Evolutionary conservation across 495 filamentous ascomycete species (phyloP).

Genomic region (Neurospora sp.): DNA sequence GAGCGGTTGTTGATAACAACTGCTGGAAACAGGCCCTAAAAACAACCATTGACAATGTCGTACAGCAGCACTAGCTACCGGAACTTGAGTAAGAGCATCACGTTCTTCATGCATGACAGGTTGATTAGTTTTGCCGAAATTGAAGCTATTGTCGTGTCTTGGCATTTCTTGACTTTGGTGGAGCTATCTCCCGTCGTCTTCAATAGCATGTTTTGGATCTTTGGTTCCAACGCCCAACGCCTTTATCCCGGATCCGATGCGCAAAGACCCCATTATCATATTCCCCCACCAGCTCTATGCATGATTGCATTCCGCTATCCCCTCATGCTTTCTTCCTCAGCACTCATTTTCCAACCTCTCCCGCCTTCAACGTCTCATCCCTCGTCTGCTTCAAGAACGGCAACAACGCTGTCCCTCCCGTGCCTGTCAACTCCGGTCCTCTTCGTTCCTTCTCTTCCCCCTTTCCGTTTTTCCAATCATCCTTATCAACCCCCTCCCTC

Average conservation of each 20-base stretch:
- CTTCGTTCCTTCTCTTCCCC: background rate
- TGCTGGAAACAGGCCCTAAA: accelerated
- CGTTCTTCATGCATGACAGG: background rate
- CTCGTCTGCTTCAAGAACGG: conserved; percentile 89
- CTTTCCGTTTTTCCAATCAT: too few species aligned
- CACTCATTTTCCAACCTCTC: background rate
- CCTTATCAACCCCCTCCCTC: too few species aligned
- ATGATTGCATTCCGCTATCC: background rate
- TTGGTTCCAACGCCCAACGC: background rate
- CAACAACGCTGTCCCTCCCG: conserved; percentile 82
- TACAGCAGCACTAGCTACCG: background rate
- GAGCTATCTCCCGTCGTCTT: background rate
- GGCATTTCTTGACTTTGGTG: background rate
- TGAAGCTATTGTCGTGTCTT: background rate
- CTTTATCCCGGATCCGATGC: background rate
- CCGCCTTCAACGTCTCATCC: conserved; percentile 58
- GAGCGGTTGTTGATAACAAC: background rate
- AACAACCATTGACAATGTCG: background rate
- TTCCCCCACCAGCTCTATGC: too few species aligned
- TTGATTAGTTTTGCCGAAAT: background rate
- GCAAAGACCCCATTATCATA: background rate
- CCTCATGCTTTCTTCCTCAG: background rate
- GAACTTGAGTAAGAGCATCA: background rate
- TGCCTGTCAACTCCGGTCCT: conserved; percentile 61
- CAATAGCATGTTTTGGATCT: background rate